A percentile compares a stretch with the other conserved stretches of the same genome.
Conservation (phyloP, 306 rosid species). For the Corylus avellana region DNA sequence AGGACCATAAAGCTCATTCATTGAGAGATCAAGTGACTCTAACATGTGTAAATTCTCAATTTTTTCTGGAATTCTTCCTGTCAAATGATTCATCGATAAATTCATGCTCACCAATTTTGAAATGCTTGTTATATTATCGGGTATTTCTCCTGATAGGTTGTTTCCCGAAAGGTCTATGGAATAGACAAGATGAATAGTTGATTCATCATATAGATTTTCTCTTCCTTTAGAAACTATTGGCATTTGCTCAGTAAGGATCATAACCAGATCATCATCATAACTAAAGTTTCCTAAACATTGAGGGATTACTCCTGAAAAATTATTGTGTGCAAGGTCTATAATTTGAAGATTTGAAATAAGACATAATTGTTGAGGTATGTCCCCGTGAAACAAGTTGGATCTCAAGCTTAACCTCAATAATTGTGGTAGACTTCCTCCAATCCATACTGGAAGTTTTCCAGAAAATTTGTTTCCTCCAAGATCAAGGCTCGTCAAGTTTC, state of each 20-base stretch:
- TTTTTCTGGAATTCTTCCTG: not conserved
- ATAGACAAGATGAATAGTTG: not conserved
- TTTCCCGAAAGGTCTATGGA: conserved; percentile 8
- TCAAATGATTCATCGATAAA: too few relatives aligned
- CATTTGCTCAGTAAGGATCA: too few relatives aligned
- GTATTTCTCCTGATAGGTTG: conserved; percentile 17
- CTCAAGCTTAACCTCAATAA: not conserved
- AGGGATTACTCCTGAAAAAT: not conserved
- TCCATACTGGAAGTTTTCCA: not conserved
- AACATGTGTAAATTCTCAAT: not conserved
- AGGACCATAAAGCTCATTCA: conserved; percentile 8
- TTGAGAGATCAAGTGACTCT: conserved; percentile 23
- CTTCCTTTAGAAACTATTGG: not conserved
- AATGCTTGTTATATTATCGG: not conserved
- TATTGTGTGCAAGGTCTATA: not conserved
- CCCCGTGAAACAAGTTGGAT: not conserved
- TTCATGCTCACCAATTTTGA: too few relatives aligned
- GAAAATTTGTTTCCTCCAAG: too few relatives aligned
- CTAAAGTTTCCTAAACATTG: not conserved
- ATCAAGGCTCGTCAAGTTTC: too few relatives aligned
- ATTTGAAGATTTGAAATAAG: not conserved
- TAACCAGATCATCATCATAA: not conserved
- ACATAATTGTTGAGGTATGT: not conserved
- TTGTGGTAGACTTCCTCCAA: not conserved
- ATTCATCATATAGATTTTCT: not conserved